Evolutionary conservation across 139 green algal genomes (phyloP).

Genomic region (Diplosphaera chodatii): DNA sequence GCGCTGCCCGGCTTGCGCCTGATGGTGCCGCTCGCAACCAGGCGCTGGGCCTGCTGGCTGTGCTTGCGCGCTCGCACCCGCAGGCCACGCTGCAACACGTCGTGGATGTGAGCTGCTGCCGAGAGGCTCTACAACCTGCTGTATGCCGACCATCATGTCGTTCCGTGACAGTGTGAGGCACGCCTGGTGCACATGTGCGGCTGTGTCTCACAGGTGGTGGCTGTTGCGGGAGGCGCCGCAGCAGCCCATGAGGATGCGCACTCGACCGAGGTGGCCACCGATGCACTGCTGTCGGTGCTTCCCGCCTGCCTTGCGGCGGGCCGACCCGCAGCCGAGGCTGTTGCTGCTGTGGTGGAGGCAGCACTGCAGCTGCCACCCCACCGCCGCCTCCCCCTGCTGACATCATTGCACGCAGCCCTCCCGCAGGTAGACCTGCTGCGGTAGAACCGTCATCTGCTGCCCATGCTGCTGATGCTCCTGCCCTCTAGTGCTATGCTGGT

Average conservation of each 20-base stretch:
- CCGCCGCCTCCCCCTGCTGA: slow-evolving; percentile 38
- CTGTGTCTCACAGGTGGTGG: slow-evolving; percentile 56
- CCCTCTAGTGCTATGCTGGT: too few relatives aligned
- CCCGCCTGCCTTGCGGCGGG: slow-evolving; percentile 46
- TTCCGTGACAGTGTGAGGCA: too few relatives aligned
- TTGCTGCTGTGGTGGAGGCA: slow-evolving; percentile 22
- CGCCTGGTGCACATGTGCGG: too few relatives aligned
- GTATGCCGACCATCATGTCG: too few relatives aligned
- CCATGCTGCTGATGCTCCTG: too few relatives aligned
- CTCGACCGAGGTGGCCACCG: slow-evolving; percentile 32
- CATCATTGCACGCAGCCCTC: slow-evolving; percentile 34
- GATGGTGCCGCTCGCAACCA: slow-evolving; percentile 58
- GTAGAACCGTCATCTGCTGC: too few relatives aligned
- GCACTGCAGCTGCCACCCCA: slow-evolving; percentile 35
- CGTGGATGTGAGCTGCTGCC: slow-evolving; percentile 48
- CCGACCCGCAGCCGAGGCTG: slow-evolving; percentile 20
- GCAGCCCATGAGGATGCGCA: slow-evolving; percentile 43
- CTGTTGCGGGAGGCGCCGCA: slow-evolving; percentile 38
- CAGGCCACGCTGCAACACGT: slow-evolving; percentile 50
- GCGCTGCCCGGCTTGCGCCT: slow-evolving; percentile 33
- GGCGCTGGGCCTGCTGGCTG: slow-evolving; percentile 54
- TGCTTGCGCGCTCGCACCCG: slow-evolving; percentile 28
- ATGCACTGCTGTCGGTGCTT: slow-evolving; percentile 27
- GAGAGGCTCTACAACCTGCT: too few relatives aligned
- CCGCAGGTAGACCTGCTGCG: too few relatives aligned